phyloP scores from a whole-genome alignment of 768 basidiomycete genomes.

The Pleurotus citrinopileatus region DNA sequence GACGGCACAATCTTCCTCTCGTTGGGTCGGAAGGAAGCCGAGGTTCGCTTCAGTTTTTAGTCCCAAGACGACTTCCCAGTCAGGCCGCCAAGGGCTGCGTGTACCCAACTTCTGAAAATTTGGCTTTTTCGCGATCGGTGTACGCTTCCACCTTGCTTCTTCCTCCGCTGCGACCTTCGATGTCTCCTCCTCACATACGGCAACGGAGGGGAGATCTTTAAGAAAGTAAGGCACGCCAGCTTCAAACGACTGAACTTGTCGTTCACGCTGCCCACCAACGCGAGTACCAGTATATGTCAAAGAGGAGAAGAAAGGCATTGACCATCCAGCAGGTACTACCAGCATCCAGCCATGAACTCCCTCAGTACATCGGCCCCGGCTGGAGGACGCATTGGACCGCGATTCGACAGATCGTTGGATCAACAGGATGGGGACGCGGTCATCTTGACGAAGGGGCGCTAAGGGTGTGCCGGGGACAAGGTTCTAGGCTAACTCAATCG shows the following conservation, averaged over 20 bases:
- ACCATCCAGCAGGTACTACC: conserved; percentile 85
- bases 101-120: conserved; percentile 67
- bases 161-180: conserved; percentile 50
- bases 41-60: conserved; percentile 22
- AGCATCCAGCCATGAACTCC: conserved; percentile 85
- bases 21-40: conserved; percentile 55
- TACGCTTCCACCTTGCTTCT: conserved; percentile 64
- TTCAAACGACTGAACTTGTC: conserved; percentile 79
- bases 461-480: conserved; percentile 77
- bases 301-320: conserved; percentile 85
- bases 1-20: conserved; percentile 41
- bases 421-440: conserved; percentile 80
- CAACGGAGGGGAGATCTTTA: conserved; percentile 67
- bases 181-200: conserved; percentile 51
- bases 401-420: conserved; percentile 72
- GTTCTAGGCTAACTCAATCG: conserved; percentile 40
- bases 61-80: conserved; percentile 76
- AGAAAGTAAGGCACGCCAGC: conserved; percentile 76
- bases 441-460: conserved; percentile 66
- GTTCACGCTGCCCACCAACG: conserved; percentile 82
- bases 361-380: too few species aligned
- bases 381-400: conserved; percentile 18
- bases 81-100: conserved; percentile 69
- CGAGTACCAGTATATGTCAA: conserved; percentile 82
- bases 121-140: conserved; percentile 84